Percentiles rank a stretch among this genome's conserved stretches.
Conservation (phyloP, 2,329 filamentous ascomycete genomes). For the Colletotrichum melonis region DNA sequence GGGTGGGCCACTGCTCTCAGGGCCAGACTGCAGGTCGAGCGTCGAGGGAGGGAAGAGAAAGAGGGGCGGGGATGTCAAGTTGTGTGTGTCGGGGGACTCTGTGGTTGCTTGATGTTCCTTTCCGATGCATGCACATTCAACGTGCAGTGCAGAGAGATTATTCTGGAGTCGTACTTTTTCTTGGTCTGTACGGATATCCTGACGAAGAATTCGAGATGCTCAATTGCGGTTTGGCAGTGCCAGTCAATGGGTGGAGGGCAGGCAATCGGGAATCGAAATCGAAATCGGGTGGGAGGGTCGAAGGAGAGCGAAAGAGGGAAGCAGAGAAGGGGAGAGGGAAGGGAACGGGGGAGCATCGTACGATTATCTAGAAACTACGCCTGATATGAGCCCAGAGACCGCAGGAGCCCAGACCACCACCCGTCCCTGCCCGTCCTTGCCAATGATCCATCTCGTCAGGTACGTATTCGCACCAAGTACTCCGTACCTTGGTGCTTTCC, state of each 20-base stretch:
- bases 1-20: no score
- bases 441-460: background rate
- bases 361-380: conserved; percentile 36
- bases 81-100: background rate
- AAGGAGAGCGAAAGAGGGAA: conserved; percentile 14
- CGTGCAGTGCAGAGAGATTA: background rate
- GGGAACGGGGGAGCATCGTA: conserved; percentile 35
- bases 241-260: background rate
- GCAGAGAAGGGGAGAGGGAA: conserved; percentile 25
- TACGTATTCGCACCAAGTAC: background rate
- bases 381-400: conserved; percentile 31
- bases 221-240: background rate
- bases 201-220: background rate
- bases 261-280: background rate
- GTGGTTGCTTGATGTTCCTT: background rate
- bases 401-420: conserved; percentile 18
- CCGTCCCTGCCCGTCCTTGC: conserved; percentile 16
- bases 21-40: background rate
- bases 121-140: background rate
- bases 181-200: background rate
- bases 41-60: background rate
- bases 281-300: conserved; percentile 5
- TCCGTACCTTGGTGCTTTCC: no score
- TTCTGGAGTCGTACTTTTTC: background rate
- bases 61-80: background rate